A percentile compares a stretch with the other conserved stretches of the same genome.
These are phyloP conservation scores for Colletotrichum sublineola DNA, from an alignment of 2,329 filamentous ascomycete genomes.

Conservation along the genomic window DNA sequence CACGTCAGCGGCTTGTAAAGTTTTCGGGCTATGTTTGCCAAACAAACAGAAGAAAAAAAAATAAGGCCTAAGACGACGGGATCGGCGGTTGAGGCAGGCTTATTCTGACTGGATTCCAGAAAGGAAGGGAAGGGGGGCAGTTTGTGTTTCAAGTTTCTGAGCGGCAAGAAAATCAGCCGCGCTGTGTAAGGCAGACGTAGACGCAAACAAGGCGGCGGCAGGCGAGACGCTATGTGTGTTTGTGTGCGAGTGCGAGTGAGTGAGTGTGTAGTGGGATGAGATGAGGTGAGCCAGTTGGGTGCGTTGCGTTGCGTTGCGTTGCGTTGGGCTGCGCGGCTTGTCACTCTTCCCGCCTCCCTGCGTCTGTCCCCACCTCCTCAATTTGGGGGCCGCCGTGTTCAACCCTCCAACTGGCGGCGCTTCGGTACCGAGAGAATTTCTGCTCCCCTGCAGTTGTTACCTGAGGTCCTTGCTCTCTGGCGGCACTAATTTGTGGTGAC, in stretches of 20 bases:
- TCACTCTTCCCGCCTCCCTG: conserved; percentile 27
- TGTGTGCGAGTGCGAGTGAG: neutral
- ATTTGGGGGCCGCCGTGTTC: conserved; percentile 20
- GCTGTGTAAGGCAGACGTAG: conserved; percentile 6
- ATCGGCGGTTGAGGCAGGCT: neutral
- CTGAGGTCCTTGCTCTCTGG: conserved; percentile 11
- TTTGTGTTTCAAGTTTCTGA: conserved; percentile 17
- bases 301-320: too few relatives aligned
- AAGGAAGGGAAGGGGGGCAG: neutral
- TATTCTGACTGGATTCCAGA: neutral
- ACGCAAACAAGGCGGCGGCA: neutral
- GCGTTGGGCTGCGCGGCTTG: conserved; percentile 2
- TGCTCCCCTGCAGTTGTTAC: conserved; percentile 17
- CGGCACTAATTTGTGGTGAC: conserved; percentile 19
- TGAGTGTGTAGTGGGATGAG: neutral
- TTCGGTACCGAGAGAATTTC: neutral
- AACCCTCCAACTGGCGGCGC: conserved; percentile 9
- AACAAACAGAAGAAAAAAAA: neutral
- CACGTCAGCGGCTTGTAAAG: neutral
- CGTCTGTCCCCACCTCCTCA: conserved; percentile 19
- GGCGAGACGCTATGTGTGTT: neutral
- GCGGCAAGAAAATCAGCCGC: conserved; percentile 13
- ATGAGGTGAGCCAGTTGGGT: neutral
- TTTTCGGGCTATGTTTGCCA: neutral
- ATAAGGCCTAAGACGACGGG: neutral